Conservation (phyloP, 805 yeast species). For the Danielia oregonensis region DNA sequence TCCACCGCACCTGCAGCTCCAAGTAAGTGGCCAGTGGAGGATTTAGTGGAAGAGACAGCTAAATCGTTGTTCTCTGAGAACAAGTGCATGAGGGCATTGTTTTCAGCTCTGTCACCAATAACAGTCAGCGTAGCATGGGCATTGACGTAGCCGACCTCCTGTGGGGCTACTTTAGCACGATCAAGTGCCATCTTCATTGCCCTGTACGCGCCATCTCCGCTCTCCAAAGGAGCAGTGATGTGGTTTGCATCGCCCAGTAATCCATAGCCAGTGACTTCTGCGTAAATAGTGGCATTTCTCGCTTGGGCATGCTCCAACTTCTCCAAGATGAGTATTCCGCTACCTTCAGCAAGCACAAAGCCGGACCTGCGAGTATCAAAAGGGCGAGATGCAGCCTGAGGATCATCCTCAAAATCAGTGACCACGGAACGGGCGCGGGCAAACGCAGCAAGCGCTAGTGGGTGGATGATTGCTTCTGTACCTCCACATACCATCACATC, state of each 20-base stretch:
- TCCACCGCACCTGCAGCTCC: conserved; percentile 98
- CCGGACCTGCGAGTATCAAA: conserved; percentile 79
- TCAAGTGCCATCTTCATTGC: conserved; percentile 78
- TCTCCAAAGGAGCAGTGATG: conserved; percentile 83
- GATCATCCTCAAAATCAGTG: conserved; percentile 57
- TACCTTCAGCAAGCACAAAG: conserved; percentile 91
- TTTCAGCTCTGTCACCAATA: conserved; percentile 87
- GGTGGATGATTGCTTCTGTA: conserved; percentile 82
- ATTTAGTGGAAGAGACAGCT: conserved; percentile 78
- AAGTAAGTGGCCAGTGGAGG: conserved; percentile 87
- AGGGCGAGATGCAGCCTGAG: conserved; percentile 74
- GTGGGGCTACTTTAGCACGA: conserved; percentile 44
- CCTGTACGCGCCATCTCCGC: conserved; percentile 79
- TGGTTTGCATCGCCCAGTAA: conserved; percentile 88
- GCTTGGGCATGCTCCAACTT: conserved; percentile 67
- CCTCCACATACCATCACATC: conserved; percentile 95
- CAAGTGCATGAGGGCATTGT: conserved; percentile 60
- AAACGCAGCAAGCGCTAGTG: conserved; percentile 84
- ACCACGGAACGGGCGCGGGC: conserved; percentile 82
- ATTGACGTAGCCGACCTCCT: conserved; percentile 70
- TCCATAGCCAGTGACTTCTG: conserved; percentile 86
- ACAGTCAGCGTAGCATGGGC: conserved; percentile 96
- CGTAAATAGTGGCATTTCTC: conserved; percentile 64
- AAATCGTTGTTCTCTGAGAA: conserved; percentile 40
- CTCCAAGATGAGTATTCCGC: conserved; percentile 79